Evolutionary conservation across 2,329 filamentous ascomycete genomes (phyloP).

Genomic region (Corynespora cassiicola): DNA sequence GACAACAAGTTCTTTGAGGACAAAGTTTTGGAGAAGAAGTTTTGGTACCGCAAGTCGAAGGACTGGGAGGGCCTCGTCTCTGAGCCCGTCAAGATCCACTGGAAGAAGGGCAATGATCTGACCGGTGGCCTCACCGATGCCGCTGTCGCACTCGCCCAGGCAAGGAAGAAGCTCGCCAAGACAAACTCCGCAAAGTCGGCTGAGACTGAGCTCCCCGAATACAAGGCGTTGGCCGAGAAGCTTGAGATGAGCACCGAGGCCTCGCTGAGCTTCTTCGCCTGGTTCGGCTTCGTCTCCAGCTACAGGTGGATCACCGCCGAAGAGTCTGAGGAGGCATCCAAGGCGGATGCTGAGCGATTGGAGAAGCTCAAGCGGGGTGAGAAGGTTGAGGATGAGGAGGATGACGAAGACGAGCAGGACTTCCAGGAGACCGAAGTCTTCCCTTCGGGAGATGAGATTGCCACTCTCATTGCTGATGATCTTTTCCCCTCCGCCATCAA

Average conservation of each 20-base stretch:
- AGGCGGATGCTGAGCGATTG: slow-evolving; percentile 67
- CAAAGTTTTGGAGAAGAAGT: slow-evolving; percentile 83
- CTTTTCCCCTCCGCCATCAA: slow-evolving; percentile 87
- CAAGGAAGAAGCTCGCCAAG: slow-evolving; percentile 52
- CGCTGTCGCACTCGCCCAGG: slow-evolving; percentile 72
- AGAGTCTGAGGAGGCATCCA: slow-evolving; percentile 69
- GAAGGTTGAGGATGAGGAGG: slow-evolving; percentile 44
- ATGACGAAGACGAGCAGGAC: slow-evolving; percentile 65
- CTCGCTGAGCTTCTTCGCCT: slow-evolving; percentile 82
- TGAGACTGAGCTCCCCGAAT: slow-evolving; percentile 61
- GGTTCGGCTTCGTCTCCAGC: slow-evolving; percentile 77
- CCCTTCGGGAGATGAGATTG: slow-evolving; percentile 84
- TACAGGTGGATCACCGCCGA: slow-evolving; percentile 73
- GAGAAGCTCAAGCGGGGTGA: slow-evolving; percentile 50
- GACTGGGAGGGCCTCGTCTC: slow-evolving; percentile 81
- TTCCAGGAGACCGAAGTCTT: slow-evolving; percentile 82
- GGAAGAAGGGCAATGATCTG: slow-evolving; percentile 78
- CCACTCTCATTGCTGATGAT: slow-evolving; percentile 82
- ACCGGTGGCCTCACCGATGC: slow-evolving; percentile 81
- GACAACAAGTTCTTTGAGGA: slow-evolving; percentile 85
- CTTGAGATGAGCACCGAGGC: slow-evolving; percentile 66
- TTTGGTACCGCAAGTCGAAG: slow-evolving; percentile 78
- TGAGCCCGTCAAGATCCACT: slow-evolving; percentile 85
- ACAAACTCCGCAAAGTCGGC: slow-evolving; percentile 47
- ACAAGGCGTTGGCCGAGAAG: slow-evolving; percentile 61